Evolutionary conservation across 306 rosid species (phyloP), one percentile per base, ranked within the genome.

Genomic region (Ormosia semicastrata): DNA sequence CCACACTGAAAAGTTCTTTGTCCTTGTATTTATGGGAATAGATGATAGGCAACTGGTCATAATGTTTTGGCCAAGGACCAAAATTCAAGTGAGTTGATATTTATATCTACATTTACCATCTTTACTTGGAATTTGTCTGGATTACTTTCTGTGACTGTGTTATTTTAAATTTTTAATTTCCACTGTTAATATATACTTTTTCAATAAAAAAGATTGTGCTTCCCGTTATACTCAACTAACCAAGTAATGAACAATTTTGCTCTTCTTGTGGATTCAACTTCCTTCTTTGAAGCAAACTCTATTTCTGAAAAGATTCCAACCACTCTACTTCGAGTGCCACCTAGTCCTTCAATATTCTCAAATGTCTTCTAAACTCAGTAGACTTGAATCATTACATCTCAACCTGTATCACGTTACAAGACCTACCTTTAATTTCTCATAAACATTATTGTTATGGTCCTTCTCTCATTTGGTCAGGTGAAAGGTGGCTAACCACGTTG

Each of bases 351-450:
- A 69, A 89, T 92, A 88, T 93, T 84, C 83, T 82, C 91, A n/a
- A 65, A 70, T 76, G 83, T 92, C 98, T 71, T 97, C 99, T 56
- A 89, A 90, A 83, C 87, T 90, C 60, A 88, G 66, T 70, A 91
- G 94, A 81, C 86, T 93, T 78, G 94, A 91, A 72, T 85, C 98
- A 6, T 81, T 96, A 69, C 91, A 88, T 81, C 98, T 96, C 78
- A 89, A 70, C 81, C 63, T 93, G 88, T 91, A 33, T 78, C 98
- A 96, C 87, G 85, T 93, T 76, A 46, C 70, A 17, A 89, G 62
- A 83, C 97, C 97, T 83, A 96, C 99, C 54, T 87, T 73, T 49
- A 94, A 96, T 68, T 96, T 96, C 90, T 96, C 98, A 78, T 83
- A 90, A 15, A 60, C 97, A 11, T 86, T 89, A 24, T n/a, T n/a